Evolutionary conservation across 140 eudicot species (phyloP), one percentile per base, ranked within the genome.

Genomic region (Ambrosia hybrid): DNA sequence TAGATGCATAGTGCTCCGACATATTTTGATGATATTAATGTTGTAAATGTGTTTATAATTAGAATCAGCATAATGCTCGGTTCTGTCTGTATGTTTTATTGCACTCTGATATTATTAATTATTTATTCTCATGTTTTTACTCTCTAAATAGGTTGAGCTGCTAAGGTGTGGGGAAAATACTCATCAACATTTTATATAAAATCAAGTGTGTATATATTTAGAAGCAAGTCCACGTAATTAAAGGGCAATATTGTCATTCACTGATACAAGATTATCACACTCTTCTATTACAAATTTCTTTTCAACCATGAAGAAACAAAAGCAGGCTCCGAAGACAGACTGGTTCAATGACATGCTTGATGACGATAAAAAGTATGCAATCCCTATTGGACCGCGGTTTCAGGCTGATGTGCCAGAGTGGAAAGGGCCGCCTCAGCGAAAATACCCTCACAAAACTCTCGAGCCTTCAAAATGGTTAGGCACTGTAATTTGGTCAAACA

Each of bases 331-430:
- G 75, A 68, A 45, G 38, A 15, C 9, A n/a, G 74, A 78, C 45
- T 30, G 83, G 71, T 67, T 79, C 64, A 73, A 46, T 39, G 34
- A 6, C 14, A n/a, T 79, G 13, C 33, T 73, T 49, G 71, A 79
- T 60, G 83, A 73, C 4, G 1, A 68, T 52, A 12, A 76, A 61
- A 81, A 76, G 65, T 17, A 57, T 57, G 86, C 79, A 77, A 68
- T 86, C 67, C 96, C 92, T 7, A 61, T 89, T 11, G 96, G 96
- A 62, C 85, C 89, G 3, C 87, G 85, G 21, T 86, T 86, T 75
- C 96, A 89, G 75, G 90, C 86, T 30, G 83, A 82, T 11, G 81
- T 86, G 75, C 86, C 90, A 1, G 84, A 86, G 38, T 86, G 90
- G 92, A 57, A 21, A 3, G 86, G 83, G 57, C 86, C 87, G 45